These are phyloP conservation scores for Phytophthora foliorum DNA, from an alignment of 352 stramenopile species.

Conservation along the genomic window DNA sequence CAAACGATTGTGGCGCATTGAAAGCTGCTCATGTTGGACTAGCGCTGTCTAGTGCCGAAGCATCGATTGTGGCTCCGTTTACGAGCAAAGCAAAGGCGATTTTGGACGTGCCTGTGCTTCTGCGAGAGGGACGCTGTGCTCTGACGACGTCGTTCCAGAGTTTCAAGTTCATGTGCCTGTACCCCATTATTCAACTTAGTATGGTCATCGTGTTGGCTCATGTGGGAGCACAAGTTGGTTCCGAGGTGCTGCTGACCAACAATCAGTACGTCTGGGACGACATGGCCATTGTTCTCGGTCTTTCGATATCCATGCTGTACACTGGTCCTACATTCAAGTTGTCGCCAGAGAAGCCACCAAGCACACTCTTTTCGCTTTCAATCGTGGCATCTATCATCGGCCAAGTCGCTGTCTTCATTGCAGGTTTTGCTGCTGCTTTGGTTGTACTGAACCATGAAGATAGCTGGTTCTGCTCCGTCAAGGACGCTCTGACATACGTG, in stretches of 20 bases:
- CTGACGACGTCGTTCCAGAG: constrained; percentile 67
- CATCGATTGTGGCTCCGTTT: constrained; percentile 89
- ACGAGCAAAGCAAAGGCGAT: constrained; percentile 89
- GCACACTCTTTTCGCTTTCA: constrained; percentile 56
- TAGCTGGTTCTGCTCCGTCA: constrained; percentile 60
- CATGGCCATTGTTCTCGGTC: constrained; percentile 55
- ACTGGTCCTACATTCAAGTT: constrained; percentile 46
- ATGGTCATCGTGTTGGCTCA: constrained; percentile 48
- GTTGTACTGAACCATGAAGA: constrained; percentile 30
- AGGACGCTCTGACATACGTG: constrained; percentile 41
- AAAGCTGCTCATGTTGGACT: constrained; percentile 90
- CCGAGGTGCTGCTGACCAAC: constrained; percentile 57
- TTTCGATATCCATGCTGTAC: constrained; percentile 69
- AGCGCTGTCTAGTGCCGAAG: constrained; percentile 85
- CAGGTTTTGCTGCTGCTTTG: constrained; percentile 55
- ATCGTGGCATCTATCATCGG: constrained; percentile 63
- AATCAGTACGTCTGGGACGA: constrained; percentile 77
- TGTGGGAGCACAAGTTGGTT: constrained; percentile 18
- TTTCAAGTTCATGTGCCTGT: constrained; percentile 74
- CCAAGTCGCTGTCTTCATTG: constrained; percentile 58
- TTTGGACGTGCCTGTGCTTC: constrained; percentile 71
- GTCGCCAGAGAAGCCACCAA: constrained; percentile 46
- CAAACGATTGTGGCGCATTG: constrained; percentile 89
- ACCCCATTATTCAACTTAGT: constrained; percentile 62
- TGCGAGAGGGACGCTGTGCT: constrained; percentile 88